Base-by-base conservation (phyloP, 345 rosid genomes). In the Heritiera littoralis region DNA sequence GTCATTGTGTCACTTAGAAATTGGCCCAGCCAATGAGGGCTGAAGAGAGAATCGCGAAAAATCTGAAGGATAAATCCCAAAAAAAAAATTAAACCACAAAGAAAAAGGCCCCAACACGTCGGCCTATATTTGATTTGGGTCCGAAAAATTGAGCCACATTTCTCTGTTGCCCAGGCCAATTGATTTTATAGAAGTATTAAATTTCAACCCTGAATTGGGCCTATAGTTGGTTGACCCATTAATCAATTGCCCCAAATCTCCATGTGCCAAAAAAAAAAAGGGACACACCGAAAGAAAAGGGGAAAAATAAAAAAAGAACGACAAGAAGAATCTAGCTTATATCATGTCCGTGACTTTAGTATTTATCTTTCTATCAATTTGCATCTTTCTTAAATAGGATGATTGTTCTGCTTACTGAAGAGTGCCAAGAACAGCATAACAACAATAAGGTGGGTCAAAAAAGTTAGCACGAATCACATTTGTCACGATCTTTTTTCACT, bases 271-370 rank as follows among this genome's bases (percentile, higher is more conserved):
- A 48, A 2, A 48, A 11, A 0, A 4, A 0, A 15, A 54, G 5
- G 0, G 15, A 54, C 14, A 52, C n/a, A 9, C n/a, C 40, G 4
- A 30, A 1, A 15, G 6, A 18, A 12, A 38, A 17, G 5, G 6
- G 1, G 2, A 9, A 67, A 68, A 68, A 2, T 0, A 5, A 5
- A 56, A 74, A 20, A 1, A 20, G 18, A 66, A 20, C 41, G 77
- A 74, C 77, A 74, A 7, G 65, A 74, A 41, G 77, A 58, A 74
- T 74, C 66, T 58, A 30, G 12, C 66, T 41, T 6, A 74, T 55
- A 66, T 56, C 46, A 74, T 38, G 2, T 9, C 64, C 15, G 6
- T 40, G 20, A 54, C 35, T 13, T 58, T 74, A 0, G 35, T 2
- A 3, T 51, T 13, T 0, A n/a, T 41, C 0, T 5, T 45, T n/a